Percentiles rank a stretch among this genome's conserved stretches.
Conservation (phyloP, 2,329 filamentous ascomycete genomes). For the Aureobasidium sp. region DNA sequence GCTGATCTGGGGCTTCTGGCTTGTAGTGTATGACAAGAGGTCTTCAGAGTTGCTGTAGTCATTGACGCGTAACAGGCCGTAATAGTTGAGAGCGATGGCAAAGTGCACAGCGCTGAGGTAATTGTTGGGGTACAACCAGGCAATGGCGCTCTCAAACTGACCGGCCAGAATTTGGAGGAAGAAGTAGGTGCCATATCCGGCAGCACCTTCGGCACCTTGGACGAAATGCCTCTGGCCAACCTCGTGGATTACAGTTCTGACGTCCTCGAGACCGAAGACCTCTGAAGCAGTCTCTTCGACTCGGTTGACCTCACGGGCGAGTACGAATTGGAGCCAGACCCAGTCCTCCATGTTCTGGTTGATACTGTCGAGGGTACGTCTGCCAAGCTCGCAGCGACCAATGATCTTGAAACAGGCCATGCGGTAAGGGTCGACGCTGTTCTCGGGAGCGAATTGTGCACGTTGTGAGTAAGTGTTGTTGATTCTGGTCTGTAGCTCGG, state of each 20-base stretch:
- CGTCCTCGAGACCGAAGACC: slow-evolving; percentile 56
- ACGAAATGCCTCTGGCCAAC: slow-evolving; percentile 89
- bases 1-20: slow-evolving; percentile 74
- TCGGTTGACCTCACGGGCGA: slow-evolving; percentile 55
- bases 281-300: slow-evolving; percentile 57
- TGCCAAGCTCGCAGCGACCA: slow-evolving; percentile 61
- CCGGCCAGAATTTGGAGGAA: slow-evolving; percentile 85
- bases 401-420: slow-evolving; percentile 98
- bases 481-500: slow-evolving; percentile 78
- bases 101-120: slow-evolving; percentile 95
- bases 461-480: slow-evolving; percentile 85
- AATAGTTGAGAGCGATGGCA: slow-evolving; percentile 79
- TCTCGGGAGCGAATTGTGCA: slow-evolving; percentile 73
- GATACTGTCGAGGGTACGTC: slow-evolving; percentile 51
- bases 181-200: slow-evolving; percentile 84
- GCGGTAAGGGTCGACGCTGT: slow-evolving; percentile 86
- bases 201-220: slow-evolving; percentile 69
- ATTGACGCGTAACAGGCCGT: slow-evolving; percentile 79
- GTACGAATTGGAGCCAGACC: slow-evolving; percentile 59
- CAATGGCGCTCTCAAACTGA: slow-evolving; percentile 88
- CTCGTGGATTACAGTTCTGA: slow-evolving; percentile 75
- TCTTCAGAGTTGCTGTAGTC: slow-evolving; percentile 71
- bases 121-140: slow-evolving; percentile 84
- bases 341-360: slow-evolving; percentile 58
- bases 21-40: slow-evolving; percentile 57